These are phyloP conservation scores for Sphagnum tenellum DNA, from an alignment of 225 moss, liverwort and hornwort species.

Conservation along the genomic window DNA sequence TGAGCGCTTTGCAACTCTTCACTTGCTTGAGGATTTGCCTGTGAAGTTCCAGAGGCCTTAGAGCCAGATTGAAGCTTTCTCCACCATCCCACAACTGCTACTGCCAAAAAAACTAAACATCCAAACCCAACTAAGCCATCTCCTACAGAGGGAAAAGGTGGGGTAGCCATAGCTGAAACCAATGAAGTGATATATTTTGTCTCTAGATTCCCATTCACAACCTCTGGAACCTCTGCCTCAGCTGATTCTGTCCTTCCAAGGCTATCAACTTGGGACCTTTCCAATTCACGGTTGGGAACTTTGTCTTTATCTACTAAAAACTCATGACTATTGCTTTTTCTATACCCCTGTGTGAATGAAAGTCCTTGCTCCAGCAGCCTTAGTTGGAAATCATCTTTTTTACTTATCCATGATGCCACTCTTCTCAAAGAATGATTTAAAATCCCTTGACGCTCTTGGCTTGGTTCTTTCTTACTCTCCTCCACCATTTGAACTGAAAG, in stretches of 20 bases:
- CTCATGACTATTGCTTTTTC: constrained; percentile 11
- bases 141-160: constrained; percentile 38
- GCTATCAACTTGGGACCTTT: constrained; percentile 15
- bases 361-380: constrained; percentile 5
- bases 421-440: constrained; percentile 28
- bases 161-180: constrained; percentile 48
- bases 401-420: constrained; percentile 12
- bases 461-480: constrained; percentile 14
- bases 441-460: constrained; percentile 20
- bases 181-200: constrained; percentile 40
- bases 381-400: constrained; percentile 23
- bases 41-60: constrained; percentile 10
- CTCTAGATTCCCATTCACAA: constrained; percentile 23
- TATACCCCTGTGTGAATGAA: constrained; percentile 6
- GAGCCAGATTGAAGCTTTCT: constrained; percentile 19
- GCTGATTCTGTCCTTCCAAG: constrained; percentile 26
- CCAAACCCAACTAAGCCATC: constrained; percentile 44
- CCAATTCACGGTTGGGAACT: constrained; percentile 9
- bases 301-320: constrained; percentile 21
- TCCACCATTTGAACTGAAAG: constrained; percentile 23
- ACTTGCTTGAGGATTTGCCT: constrained; percentile 12
- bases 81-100: constrained; percentile 43
- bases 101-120: constrained; percentile 33
- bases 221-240: constrained; percentile 19
- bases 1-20: constrained; percentile 16